Base-by-base conservation (phyloP, 805 yeast species). In the Saccharomycopsis amapae region DNA sequence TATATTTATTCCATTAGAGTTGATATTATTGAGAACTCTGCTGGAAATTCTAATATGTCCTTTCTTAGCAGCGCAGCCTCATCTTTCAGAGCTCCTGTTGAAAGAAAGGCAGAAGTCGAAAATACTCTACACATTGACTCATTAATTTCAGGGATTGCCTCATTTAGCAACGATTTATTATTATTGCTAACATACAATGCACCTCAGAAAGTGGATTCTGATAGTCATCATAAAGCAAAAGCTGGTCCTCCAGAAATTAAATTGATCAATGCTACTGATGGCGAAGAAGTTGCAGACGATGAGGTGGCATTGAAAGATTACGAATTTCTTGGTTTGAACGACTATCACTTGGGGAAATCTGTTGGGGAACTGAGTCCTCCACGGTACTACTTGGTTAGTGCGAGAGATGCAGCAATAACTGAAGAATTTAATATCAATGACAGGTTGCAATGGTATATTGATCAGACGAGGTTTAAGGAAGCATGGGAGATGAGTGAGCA, bases 401-500 rank as follows among this genome's bases (percentile, higher is more conserved):
- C 96, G 0, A 75, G 76, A 39, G 97, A 88, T 62, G 90, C 81
- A 1, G 82, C 90, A 1, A 66, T 79, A 13, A 87, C 88, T 0
- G 75, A 80, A 54, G 86, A 81, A 50, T 69, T 84, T n/a, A 79
- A 78, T 44, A 62, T 82, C 20, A 61, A 66, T 24, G 97, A 89
- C 58, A 76, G 81, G 48, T 72, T 81, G 38, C 66, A 76, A 3
- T 90, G 97, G 96, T 81, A 70, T 48, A 48, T 77, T 3, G 76
- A 76, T 1, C 73, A 67, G 32, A 70, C 71, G 1, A 62, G 67
- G 44, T 85, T 63, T 55, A 62, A 68, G 15, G 79, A 79, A 36
- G 97, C 97, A 0, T 90, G 96, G 95, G 70, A 72, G 34, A 77
- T 86, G 57, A 75, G 93, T 48, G 75, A 70, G 40, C 74, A 73